phyloP scores from a whole-genome alignment of 1,284 basidiomycete genomes.

The Sporisorium graminicola region DNA sequence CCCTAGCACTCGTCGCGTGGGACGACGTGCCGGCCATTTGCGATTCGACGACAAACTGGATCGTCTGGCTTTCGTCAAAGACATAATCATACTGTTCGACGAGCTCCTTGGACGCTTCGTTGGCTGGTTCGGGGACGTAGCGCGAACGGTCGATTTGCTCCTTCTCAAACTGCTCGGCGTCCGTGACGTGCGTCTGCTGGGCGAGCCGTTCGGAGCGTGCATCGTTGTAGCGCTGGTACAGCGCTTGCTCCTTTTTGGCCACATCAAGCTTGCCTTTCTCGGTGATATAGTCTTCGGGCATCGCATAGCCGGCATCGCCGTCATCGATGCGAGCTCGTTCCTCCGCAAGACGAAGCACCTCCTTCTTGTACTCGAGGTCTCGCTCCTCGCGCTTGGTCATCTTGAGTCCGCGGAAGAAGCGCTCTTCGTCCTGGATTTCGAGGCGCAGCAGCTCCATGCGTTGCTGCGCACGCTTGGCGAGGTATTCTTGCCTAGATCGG shows the following conservation, averaged over 20 bases:
- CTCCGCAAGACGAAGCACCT: constrained; percentile 90
- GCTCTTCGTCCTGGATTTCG: constrained; percentile 75
- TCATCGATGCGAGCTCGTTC: constrained; percentile 93
- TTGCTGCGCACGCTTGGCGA: constrained; percentile 94
- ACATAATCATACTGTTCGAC: constrained; percentile 85
- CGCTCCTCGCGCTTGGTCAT: constrained; percentile 84
- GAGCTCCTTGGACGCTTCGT: constrained; percentile 62
- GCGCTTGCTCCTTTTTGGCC: constrained; percentile 92
- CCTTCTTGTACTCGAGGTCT: constrained; percentile 91
- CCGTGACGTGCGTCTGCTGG: constrained; percentile 85
- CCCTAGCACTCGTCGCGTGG: constrained; percentile 79
- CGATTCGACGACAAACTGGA: constrained; percentile 91
- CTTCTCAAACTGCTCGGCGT: constrained; percentile 90
- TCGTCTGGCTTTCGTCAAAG: constrained; percentile 96
- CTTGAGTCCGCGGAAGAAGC: constrained; percentile 63
- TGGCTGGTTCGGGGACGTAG: constrained; percentile 77
- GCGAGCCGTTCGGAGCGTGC: constrained; percentile 75
- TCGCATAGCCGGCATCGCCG: constrained; percentile 68
- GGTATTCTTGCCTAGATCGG: constrained; percentile 82
- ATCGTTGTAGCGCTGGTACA: constrained; percentile 88
- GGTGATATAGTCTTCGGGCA: constrained; percentile 85
- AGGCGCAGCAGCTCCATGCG: constrained; percentile 92
- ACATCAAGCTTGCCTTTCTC: constrained; percentile 98
- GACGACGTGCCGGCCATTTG: constrained; percentile 39
- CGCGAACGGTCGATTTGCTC: constrained; percentile 86